Evolutionary conservation across 148 eudicot species (phyloP).

Genomic region (Simmondsia chinensis): DNA sequence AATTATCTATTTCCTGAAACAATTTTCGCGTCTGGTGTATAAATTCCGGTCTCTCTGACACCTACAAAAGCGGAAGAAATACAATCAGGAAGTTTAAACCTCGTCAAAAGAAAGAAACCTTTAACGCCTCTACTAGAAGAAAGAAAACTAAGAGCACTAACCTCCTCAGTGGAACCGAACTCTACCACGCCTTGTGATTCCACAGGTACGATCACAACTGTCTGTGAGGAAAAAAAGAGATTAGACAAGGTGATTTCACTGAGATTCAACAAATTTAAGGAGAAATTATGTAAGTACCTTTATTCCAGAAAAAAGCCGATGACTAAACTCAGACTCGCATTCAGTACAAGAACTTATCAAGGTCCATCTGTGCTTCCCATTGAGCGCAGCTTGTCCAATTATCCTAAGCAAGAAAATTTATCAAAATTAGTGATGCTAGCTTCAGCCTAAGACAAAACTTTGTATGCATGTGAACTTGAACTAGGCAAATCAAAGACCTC

Average conservation of each 20-base stretch:
- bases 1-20: conserved; percentile 20
- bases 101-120: no score
- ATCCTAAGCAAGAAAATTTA: conserved; percentile 23
- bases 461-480: no score
- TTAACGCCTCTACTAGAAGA: no score
- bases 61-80: conserved; percentile 27
- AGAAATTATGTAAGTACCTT: conserved; percentile 33
- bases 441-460: no score
- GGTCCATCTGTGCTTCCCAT: conserved; percentile 57
- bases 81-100: neutral
- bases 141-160: conserved; percentile 13
- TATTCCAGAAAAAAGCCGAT: conserved; percentile 50
- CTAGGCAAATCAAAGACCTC: no score
- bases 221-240: conserved; percentile 31
- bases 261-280: neutral
- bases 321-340: conserved; percentile 26
- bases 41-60: conserved; percentile 36
- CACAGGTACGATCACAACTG: conserved; percentile 63
- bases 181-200: conserved; percentile 70
- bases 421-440: conserved; percentile 5
- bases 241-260: neutral
- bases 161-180: conserved; percentile 76
- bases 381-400: conserved; percentile 65
- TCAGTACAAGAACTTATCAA: conserved; percentile 24
- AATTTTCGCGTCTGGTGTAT: conserved; percentile 37